A percentile compares a stretch with the other conserved stretches of the same genome.
Evolutionary conservation across 2,329 filamentous ascomycete genomes (phyloP).

Genomic region (Beauveria scarabaeidicola): DNA sequence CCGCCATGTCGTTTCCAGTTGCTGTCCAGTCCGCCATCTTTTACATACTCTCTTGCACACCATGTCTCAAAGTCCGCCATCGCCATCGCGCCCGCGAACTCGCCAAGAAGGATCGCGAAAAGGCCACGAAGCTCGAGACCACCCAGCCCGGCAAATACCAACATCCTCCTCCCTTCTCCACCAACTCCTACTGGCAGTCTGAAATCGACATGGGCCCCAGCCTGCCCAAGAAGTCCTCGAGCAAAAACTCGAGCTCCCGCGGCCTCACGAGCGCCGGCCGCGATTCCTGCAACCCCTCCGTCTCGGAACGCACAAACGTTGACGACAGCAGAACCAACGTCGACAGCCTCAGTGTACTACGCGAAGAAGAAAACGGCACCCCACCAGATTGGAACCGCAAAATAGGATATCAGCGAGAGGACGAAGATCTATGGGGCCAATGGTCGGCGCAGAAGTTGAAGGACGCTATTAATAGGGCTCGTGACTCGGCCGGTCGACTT

Average conservation of each 20-base stretch:
- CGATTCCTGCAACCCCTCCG: slow-evolving; percentile 40
- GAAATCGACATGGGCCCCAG: slow-evolving; percentile 78
- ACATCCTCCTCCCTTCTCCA: slow-evolving; percentile 75
- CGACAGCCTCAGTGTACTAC: slow-evolving; percentile 34
- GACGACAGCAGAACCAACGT: slow-evolving; percentile 28
- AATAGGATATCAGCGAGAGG: slow-evolving; percentile 72
- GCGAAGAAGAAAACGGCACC: slow-evolving; percentile 35
- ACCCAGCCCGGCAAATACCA: slow-evolving; percentile 67
- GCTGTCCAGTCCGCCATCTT: slow-evolving; percentile 69
- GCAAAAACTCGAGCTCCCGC: slow-evolving; percentile 51
- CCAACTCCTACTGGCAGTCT: slow-evolving; percentile 81
- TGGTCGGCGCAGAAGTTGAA: slow-evolving; percentile 49
- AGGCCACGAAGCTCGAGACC: slow-evolving; percentile 46
- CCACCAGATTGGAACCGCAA: slow-evolving; percentile 60
- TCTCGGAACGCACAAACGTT: slow-evolving; percentile 30
- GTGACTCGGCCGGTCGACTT: slow-evolving; percentile 45
- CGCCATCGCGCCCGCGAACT: slow-evolving; percentile 62
- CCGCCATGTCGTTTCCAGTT: slow-evolving; percentile 41
- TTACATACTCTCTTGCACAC: slow-evolving; percentile 69
- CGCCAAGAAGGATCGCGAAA: slow-evolving; percentile 60
- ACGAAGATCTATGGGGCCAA: slow-evolving; percentile 77
- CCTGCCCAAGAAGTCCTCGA: slow-evolving; percentile 53
- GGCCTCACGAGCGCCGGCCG: slow-evolving; percentile 50
- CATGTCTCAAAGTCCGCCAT: slow-evolving; percentile 64
- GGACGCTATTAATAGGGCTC: slow-evolving; percentile 51